Conservation (phyloP, 2,329 filamentous ascomycete genomes). For the Ceratocystis harringtonii region DNA sequence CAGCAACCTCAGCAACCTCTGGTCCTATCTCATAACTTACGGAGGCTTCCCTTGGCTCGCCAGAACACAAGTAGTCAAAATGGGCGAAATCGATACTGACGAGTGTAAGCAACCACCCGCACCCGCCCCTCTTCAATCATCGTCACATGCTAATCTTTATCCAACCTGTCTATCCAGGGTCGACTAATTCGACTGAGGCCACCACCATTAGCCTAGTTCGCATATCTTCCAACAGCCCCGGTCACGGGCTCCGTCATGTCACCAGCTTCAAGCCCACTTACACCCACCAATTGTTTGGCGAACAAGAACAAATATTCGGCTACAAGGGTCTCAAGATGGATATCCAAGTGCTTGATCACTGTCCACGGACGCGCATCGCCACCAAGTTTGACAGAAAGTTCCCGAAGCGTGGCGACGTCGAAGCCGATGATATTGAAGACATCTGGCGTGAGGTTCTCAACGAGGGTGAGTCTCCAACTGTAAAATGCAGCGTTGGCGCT, state of each 20-base stretch:
- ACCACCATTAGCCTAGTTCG: conserved; percentile 45
- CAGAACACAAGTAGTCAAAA: background rate
- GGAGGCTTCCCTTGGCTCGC: no score
- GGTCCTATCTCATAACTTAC: background rate
- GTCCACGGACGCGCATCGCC: conserved; percentile 5
- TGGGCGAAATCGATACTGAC: conserved; percentile 6
- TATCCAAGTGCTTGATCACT: conserved; percentile 35
- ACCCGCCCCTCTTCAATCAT: background rate
- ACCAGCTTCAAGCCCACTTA: conserved; percentile 64
- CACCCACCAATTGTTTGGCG: conserved; percentile 83
- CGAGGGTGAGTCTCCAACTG: conserved; percentile 1
- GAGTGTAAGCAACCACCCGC: conserved; percentile 6
- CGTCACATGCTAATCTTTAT: conserved; percentile 18
- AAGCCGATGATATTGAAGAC: conserved; percentile 15
- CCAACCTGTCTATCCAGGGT: conserved; percentile 31
- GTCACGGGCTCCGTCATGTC: conserved; percentile 33
- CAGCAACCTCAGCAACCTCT: background rate
- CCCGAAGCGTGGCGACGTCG: conserved; percentile 12
- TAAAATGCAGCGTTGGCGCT: background rate
- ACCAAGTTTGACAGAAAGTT: conserved; percentile 8
- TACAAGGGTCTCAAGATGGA: conserved; percentile 69
- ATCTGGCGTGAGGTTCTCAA: conserved; percentile 13
- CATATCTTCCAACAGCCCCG: conserved; percentile 34
- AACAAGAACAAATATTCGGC: conserved; percentile 84
- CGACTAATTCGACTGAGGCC: conserved; percentile 45